Evolutionary conservation across 2,329 filamentous ascomycete genomes (phyloP), one percentile per base, ranked within the genome.

Genomic region (Mycocentrospora acerina): DNA sequence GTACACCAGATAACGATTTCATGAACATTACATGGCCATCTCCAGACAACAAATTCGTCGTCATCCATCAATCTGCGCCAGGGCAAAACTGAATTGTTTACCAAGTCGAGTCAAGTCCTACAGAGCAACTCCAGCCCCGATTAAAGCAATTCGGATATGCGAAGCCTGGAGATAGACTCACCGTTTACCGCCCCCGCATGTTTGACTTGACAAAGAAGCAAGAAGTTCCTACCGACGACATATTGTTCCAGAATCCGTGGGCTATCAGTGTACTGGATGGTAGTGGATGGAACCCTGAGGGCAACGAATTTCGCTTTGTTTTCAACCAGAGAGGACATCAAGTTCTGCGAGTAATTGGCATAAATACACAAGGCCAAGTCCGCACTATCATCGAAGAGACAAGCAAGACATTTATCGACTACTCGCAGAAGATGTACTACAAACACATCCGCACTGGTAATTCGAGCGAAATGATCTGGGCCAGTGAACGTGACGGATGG

Each of bases 401-500:
- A 11, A 51, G 46, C 35, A 36, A 51, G 7, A 57, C 54, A 10
- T 58, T 58, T 26, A 46, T 59, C 30, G 53, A 59, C 36, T 57
- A 55, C 25, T 41, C 37, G 12, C 15, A 40, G 6, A 59, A 59
- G 36, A 28, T 44, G 6, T 57, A 47, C 19, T 39, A 44, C 35
- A 19, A 35, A 15, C 39, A 46, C 28, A 14, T 57, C 29, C 17
- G 3, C 19, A 33, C 30, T 16, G 32, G 40, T 1, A 48, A 46
- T 8, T 39, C 48, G 17, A 50, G 43, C 29, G 51, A 58, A 22
- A 16, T 57, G 27, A 53, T 59, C 18, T 59, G 55, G 56, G 48
- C 48, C 14, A 57, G 48, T 33, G 55, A 60, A 32, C 49, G 51
- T 22, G 51, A 57, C 32, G 55, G 56, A 11, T 59, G 57, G 57